Evolutionary conservation across 768 basidiomycete species (phyloP).

Genomic region (Tylopilus rubrobrunneus): DNA sequence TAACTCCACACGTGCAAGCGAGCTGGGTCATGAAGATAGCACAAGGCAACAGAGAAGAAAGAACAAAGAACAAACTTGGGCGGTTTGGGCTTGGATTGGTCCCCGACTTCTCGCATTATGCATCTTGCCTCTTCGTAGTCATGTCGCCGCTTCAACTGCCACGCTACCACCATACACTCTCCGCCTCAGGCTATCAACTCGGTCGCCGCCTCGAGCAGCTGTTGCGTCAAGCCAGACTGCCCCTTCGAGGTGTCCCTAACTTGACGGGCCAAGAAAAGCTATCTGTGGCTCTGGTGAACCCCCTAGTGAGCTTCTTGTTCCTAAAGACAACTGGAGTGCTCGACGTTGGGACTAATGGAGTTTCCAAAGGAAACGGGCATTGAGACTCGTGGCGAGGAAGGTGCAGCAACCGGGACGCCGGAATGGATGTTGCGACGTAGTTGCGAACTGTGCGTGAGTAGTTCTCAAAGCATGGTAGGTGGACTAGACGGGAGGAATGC

Average conservation of each 20-base stretch:
- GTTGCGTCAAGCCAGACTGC: constrained; percentile 32
- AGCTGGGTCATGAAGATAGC: constrained; percentile 20
- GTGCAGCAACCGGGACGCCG: constrained; percentile 44
- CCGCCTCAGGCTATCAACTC: constrained; percentile 37
- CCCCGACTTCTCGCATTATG: constrained; percentile 5
- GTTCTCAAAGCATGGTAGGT: constrained; percentile 46
- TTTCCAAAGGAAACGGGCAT: constrained; percentile 46
- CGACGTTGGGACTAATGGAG: constrained; percentile 31
- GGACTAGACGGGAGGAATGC: constrained; percentile 32
- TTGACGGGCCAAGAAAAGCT: constrained; percentile 5
- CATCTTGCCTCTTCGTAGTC: constrained; percentile 54
- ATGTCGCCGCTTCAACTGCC: constrained; percentile 52
- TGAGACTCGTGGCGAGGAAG: constrained; percentile 48
- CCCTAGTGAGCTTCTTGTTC: background rate
- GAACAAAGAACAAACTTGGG: constrained; percentile 15
- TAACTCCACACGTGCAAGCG: constrained; percentile 78
- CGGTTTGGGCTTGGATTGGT: constrained; percentile 1
- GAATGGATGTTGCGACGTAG: constrained; percentile 51
- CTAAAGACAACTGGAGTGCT: constrained; percentile 4
- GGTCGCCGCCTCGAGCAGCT: constrained; percentile 33
- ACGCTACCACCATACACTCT: constrained; percentile 53
- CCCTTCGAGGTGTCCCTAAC: constrained; percentile 26
- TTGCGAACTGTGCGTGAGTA: constrained; percentile 51
- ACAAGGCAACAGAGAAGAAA: too few species aligned
- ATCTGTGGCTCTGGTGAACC: constrained; percentile 16